Percentiles rank a stretch among this genome's conserved stretches.
Evolutionary conservation across 352 stramenopile genomes (phyloP).

Genomic region (Stephanocyclus meneghinianus): DNA sequence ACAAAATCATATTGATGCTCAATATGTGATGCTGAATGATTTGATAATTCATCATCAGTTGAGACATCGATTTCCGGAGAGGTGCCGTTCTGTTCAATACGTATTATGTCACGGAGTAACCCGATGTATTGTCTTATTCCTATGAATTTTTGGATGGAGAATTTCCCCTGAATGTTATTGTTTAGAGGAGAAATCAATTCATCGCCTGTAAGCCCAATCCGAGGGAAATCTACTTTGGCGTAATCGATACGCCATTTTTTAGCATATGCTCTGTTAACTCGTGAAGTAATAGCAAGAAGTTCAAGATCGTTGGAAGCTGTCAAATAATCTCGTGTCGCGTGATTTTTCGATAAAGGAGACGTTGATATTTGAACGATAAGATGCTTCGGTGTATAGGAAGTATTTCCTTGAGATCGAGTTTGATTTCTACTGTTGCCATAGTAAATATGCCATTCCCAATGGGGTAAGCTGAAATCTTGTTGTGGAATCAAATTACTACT

Average conservation of each 20-base stretch:
- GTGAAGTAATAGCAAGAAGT: not conserved
- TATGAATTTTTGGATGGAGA: not conserved
- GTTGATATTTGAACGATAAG: slow-evolving; percentile 17
- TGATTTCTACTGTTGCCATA: not conserved
- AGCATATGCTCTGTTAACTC: slow-evolving; percentile 12
- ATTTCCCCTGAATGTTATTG: not conserved
- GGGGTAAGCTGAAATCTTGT: not conserved
- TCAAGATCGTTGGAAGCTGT: not conserved
- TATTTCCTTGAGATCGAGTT: not conserved
- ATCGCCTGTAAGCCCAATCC: not conserved
- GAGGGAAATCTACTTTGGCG: slow-evolving; percentile 1
- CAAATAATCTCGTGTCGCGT: not conserved
- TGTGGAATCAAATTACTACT: not conserved
- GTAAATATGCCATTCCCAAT: slow-evolving; percentile 21
- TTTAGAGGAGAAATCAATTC: not conserved
- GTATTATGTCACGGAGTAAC: slow-evolving; percentile 4
- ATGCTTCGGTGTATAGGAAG: not conserved
- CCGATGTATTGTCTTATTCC: slow-evolving; percentile 3
- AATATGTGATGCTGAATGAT: not conserved
- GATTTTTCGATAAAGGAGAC: not conserved
- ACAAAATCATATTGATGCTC: slow-evolving; percentile 10
- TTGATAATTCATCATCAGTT: not conserved
- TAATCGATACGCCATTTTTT: slow-evolving; percentile 8
- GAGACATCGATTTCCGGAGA: not conserved
- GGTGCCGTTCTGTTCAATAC: not conserved